phyloP scores from a whole-genome alignment of 192 early-diverging fungal species.

The Coemansia aciculifera region DNA sequence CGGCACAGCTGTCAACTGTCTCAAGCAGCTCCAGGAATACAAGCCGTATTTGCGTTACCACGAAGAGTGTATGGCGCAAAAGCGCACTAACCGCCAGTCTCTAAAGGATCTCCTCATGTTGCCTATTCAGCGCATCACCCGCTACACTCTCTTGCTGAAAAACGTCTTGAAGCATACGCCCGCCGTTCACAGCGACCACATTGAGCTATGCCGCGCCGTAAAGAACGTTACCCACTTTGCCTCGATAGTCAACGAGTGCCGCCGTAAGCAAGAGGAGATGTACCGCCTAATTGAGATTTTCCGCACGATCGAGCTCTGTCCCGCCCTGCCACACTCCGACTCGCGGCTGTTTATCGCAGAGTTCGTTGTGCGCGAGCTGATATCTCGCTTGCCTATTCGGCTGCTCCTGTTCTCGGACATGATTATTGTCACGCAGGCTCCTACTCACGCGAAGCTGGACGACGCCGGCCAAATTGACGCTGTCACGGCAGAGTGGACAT shows the following conservation, averaged over 20 bases:
- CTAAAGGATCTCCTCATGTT: slow-evolving; percentile 54
- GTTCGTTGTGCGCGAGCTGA: slow-evolving; percentile 47
- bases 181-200: slow-evolving; percentile 49
- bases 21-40: slow-evolving; percentile 53
- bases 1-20: slow-evolving; percentile 45
- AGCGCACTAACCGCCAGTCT: slow-evolving; percentile 54
- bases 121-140: slow-evolving; percentile 53
- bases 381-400: slow-evolving; percentile 46
- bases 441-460: slow-evolving; percentile 31
- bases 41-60: slow-evolving; percentile 52
- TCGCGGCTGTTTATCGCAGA: slow-evolving; percentile 40
- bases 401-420: slow-evolving; percentile 48
- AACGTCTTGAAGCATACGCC: slow-evolving; percentile 54
- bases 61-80: slow-evolving; percentile 50
- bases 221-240: slow-evolving; percentile 53
- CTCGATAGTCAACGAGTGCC: slow-evolving; percentile 51
- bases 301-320: slow-evolving; percentile 39
- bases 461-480: slow-evolving; percentile 22
- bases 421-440: slow-evolving; percentile 46
- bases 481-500: slow-evolving; percentile 36
- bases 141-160: slow-evolving; percentile 54
- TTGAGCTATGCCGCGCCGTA: slow-evolving; percentile 51
- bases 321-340: slow-evolving; percentile 32
- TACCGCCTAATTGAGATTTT: slow-evolving; percentile 36
- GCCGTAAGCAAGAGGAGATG: slow-evolving; percentile 53